A percentile compares a stretch with the other conserved stretches of the same genome.
These are phyloP conservation scores for Apiospora rasikravindrae DNA, from an alignment of 2,329 filamentous ascomycete species.

Conservation along the genomic window DNA sequence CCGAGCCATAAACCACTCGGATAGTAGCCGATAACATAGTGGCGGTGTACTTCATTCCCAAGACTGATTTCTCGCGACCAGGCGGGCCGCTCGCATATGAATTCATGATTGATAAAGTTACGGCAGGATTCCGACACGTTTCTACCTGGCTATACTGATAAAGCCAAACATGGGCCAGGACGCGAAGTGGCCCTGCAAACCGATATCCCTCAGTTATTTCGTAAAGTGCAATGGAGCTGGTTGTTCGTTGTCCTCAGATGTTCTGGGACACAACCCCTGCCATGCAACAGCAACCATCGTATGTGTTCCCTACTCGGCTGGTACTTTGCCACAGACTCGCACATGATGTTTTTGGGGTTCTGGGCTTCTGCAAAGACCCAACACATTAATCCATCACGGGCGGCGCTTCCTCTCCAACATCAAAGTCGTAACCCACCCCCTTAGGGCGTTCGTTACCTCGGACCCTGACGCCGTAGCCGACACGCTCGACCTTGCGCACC, in stretches of 20 bases:
- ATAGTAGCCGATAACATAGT: neutral
- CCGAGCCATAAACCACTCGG: neutral
- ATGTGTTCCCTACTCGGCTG: neutral
- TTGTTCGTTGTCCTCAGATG: neutral
- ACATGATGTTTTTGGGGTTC: neutral
- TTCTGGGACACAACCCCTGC: neutral
- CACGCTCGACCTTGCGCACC: conserved; percentile 91
- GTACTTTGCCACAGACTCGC: neutral
- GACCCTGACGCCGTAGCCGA: conserved; percentile 86
- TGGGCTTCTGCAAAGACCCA: neutral
- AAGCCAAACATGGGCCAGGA: neutral
- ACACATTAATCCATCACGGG: neutral
- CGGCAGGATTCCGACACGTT: neutral
- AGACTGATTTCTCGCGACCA: neutral
- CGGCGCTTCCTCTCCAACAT: neutral
- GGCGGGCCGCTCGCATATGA: neutral
- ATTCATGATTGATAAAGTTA: neutral
- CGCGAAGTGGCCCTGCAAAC: neutral
- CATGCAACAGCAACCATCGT: neutral
- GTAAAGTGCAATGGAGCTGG: neutral
- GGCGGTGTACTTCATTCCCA: neutral
- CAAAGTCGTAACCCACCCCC: conserved; percentile 33
- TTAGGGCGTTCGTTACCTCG: conserved; percentile 56
- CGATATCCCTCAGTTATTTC: neutral
- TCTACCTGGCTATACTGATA: neutral